phyloP scores from a whole-genome alignment of 1,284 basidiomycete species.

The Binderoboletus segoi region DNA sequence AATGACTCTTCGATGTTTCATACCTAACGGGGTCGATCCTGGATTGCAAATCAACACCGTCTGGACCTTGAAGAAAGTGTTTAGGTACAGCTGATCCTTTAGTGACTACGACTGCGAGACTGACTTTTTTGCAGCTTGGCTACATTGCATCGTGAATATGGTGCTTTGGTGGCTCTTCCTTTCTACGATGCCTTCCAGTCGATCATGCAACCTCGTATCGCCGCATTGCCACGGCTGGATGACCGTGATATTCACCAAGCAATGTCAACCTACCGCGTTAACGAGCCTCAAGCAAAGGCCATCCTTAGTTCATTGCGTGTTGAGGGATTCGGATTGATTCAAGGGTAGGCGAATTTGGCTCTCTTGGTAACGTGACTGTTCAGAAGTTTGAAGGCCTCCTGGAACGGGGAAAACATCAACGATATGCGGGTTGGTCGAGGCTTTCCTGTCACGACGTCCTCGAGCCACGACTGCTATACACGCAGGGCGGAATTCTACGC shows the following conservation, averaged over 20 bases:
- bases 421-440: constrained; percentile 92
- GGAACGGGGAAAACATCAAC: constrained; percentile 99
- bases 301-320: constrained; percentile 77
- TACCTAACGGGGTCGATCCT: constrained; percentile 47
- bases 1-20: constrained; percentile 52
- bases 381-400: constrained; percentile 63
- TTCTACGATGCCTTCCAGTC: constrained; percentile 79
- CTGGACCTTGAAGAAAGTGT: constrained; percentile 82
- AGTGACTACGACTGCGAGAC: not conserved
- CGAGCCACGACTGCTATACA: constrained; percentile 51
- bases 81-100: constrained; percentile 59
- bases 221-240: constrained; percentile 51
- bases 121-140: constrained; percentile 63
- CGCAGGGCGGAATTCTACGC: constrained; percentile 43
- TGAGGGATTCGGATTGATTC: constrained; percentile 89
- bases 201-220: constrained; percentile 70
- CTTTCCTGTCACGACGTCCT: constrained; percentile 70
- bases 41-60: constrained; percentile 63
- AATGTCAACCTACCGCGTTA: constrained; percentile 78
- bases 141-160: constrained; percentile 92
- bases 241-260: constrained; percentile 60
- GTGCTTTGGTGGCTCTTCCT: constrained; percentile 80
- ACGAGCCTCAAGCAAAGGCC: constrained; percentile 93
- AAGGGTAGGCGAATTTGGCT: constrained; percentile 68
- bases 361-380: constrained; percentile 3